A percentile compares a stretch with the other conserved stretches of the same genome.
Conservation (phyloP, 2,329 filamentous ascomycete genomes). For the Neonectria faginata region DNA sequence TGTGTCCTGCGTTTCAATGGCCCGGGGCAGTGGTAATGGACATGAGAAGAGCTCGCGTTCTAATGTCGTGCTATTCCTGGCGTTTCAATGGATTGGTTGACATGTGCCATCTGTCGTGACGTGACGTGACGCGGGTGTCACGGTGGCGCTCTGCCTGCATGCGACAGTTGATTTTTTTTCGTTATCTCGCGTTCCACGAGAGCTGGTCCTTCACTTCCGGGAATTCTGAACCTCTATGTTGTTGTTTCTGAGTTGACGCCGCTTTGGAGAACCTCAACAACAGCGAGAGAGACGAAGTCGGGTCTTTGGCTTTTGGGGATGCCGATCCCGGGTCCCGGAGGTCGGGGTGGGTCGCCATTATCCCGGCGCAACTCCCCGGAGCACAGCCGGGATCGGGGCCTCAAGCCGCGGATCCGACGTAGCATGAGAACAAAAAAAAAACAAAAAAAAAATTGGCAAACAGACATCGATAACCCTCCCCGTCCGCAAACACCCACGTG, state of each 20-base stretch:
- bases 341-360: neutral
- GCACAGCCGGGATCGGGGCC: neutral
- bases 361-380: neutral
- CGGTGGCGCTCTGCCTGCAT: constrained; percentile 14
- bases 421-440: neutral
- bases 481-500: neutral
- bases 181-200: constrained; percentile 20
- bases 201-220: neutral
- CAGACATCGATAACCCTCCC: neutral
- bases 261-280: no score
- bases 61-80: neutral
- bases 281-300: neutral
- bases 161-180: neutral
- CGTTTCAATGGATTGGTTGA: neutral
- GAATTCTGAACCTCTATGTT: neutral
- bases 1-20: neutral
- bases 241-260: neutral
- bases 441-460: no score
- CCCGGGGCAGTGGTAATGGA: neutral
- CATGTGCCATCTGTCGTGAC: constrained; percentile 14
- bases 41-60: neutral
- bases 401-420: neutral
- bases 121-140: neutral
- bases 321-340: neutral
- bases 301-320: neutral